phyloP scores from a whole-genome alignment of 495 filamentous ascomycete species.

The Cercophora sp. region DNA sequence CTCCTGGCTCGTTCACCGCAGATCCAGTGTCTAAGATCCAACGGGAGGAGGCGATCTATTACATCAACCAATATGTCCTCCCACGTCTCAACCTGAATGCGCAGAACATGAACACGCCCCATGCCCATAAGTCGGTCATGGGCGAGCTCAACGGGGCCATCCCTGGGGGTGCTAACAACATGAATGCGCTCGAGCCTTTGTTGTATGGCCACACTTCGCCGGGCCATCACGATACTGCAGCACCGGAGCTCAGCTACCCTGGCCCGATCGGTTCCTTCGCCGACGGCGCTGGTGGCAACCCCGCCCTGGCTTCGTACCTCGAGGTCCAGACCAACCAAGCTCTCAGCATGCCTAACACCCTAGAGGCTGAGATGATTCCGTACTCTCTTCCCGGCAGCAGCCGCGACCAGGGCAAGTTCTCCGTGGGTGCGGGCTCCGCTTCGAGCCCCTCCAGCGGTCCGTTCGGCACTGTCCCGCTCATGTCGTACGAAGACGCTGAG shows the following conservation, averaged over 20 bases:
- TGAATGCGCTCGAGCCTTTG: slow-evolving; percentile 41
- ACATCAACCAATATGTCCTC: slow-evolving; percentile 63
- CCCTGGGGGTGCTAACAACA: slow-evolving; percentile 24
- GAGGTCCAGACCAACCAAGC: slow-evolving; percentile 3
- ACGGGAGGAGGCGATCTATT: slow-evolving; percentile 58
- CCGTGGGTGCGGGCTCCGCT: not conserved
- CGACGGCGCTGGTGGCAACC: not conserved
- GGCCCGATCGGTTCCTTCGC: slow-evolving; percentile 25
- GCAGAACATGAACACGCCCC: slow-evolving; percentile 33
- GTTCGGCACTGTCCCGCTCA: slow-evolving; percentile 45
- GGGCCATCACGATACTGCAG: slow-evolving; percentile 20
- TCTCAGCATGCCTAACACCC: not conserved
- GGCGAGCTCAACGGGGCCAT: slow-evolving; percentile 19
- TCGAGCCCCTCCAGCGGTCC: slow-evolving; percentile 17
- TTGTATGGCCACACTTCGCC: slow-evolving; percentile 29
- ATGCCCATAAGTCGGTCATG: slow-evolving; percentile 20
- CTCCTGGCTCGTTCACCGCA: slow-evolving; percentile 35
- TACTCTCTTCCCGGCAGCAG: not conserved
- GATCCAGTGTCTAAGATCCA: slow-evolving; percentile 56
- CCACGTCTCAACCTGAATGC: slow-evolving; percentile 46
- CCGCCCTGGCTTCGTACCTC: slow-evolving; percentile 7
- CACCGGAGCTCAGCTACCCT: slow-evolving; percentile 31
- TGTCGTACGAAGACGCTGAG: slow-evolving; percentile 61
- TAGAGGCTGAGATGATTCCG: not conserved
- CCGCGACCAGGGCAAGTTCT: not conserved